Percentiles rank a stretch among this genome's conserved stretches.
Evolutionary conservation across 2,329 filamentous ascomycete genomes (phyloP).

Genomic region (Colletotrichum limetticola): DNA sequence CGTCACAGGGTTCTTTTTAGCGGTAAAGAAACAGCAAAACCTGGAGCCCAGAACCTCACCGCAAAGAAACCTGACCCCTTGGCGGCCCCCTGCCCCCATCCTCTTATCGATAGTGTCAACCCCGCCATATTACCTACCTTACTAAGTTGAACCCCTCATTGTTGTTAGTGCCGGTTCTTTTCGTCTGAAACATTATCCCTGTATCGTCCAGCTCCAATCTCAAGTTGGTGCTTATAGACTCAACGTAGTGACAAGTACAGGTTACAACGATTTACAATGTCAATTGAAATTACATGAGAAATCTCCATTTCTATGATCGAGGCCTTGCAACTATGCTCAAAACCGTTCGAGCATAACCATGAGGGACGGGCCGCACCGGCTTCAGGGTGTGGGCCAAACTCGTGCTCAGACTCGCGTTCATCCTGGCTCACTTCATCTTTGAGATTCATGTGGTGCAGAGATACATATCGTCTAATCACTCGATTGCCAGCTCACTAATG

Average conservation of each 20-base stretch:
- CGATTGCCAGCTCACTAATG: background rate
- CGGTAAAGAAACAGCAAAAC: background rate
- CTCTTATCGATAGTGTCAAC: slow-evolving; percentile 9
- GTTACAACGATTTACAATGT: too few species aligned
- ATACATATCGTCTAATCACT: too few species aligned
- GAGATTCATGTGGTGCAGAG: background rate
- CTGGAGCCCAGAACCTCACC: background rate
- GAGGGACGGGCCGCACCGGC: slow-evolving; percentile 1
- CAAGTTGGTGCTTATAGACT: too few species aligned
- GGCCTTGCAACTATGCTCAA: background rate
- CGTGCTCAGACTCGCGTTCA: slow-evolving; percentile 7
- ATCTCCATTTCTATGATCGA: background rate
- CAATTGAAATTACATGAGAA: background rate
- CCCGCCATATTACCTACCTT: background rate
- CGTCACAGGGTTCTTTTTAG: slow-evolving; percentile 14
- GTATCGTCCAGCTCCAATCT: background rate
- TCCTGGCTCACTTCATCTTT: slow-evolving; percentile 1
- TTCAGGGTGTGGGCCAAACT: background rate
- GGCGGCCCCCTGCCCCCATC: background rate
- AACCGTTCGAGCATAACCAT: background rate
- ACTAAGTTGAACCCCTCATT: background rate
- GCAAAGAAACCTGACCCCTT: background rate
- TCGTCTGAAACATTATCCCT: background rate
- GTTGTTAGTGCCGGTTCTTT: background rate
- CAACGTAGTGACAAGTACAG: too few species aligned